These are phyloP conservation scores for Chlorella ohadii DNA, from an alignment of 139 green algal species.

Conservation along the genomic window DNA sequence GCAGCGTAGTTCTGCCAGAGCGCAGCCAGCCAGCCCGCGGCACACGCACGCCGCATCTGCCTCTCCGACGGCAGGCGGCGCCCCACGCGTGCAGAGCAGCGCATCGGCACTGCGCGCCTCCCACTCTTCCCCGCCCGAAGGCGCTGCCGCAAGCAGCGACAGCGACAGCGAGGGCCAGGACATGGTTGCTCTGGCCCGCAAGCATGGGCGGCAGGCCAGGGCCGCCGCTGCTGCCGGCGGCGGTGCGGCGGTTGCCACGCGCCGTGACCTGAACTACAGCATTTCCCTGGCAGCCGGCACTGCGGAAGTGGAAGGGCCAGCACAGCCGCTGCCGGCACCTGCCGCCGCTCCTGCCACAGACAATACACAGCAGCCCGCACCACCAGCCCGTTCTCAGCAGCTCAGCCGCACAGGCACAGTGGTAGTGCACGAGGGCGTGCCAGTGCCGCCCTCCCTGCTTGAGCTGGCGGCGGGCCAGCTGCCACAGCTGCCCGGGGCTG, in stretches of 20 bases:
- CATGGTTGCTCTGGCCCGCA: background rate
- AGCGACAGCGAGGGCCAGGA: background rate
- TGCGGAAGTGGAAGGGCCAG: background rate
- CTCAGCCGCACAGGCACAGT: no score
- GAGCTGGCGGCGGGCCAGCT: slow-evolving; percentile 6
- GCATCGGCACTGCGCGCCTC: background rate
- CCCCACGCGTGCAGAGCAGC: background rate
- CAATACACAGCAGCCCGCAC: background rate
- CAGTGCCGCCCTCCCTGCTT: background rate
- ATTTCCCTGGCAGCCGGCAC: background rate
- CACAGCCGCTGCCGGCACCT: background rate
- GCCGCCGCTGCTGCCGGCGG: no score
- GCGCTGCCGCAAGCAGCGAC: background rate
- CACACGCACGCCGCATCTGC: background rate
- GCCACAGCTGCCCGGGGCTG: background rate
- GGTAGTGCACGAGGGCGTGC: no score
- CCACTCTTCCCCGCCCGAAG: background rate
- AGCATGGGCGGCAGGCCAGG: background rate
- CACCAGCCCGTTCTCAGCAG: background rate
- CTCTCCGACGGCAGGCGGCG: background rate
- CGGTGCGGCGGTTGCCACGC: background rate
- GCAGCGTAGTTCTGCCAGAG: background rate
- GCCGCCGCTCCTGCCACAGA: no score
- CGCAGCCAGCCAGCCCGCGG: background rate
- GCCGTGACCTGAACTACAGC: background rate